Conservation (phyloP, 2,329 filamentous ascomycete species). For the Paraphoma chrysanthemicola region DNA sequence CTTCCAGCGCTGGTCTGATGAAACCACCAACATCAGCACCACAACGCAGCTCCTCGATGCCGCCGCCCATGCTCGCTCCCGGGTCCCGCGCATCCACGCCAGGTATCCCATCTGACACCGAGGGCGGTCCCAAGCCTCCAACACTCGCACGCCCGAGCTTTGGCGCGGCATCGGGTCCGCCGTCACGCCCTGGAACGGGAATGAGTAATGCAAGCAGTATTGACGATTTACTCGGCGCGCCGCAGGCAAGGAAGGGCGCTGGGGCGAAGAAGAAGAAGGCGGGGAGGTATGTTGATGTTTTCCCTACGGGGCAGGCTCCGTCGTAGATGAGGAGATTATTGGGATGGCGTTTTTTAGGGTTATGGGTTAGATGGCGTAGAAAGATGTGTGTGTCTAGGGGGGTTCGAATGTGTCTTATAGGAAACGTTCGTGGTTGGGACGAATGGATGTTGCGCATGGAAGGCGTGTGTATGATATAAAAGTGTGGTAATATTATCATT, state of each 20-base stretch:
- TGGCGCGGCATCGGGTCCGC: conserved; percentile 38
- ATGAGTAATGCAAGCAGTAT: conserved; percentile 94
- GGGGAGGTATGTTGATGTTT: conserved; percentile 93
- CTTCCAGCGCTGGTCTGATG: conserved; percentile 18
- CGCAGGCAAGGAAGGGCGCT: conserved; percentile 69
- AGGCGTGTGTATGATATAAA: background rate
- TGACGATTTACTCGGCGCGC: conserved; percentile 85
- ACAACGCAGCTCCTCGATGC: conserved; percentile 45
- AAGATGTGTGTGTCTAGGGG: background rate
- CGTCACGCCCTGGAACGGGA: conserved; percentile 69
- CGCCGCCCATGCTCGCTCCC: conserved; percentile 39
- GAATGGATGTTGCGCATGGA: background rate
- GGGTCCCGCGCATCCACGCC: conserved; percentile 42
- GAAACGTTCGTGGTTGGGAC: background rate
- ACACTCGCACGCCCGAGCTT: conserved; percentile 31
- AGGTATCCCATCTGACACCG: conserved; percentile 38
- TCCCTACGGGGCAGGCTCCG: conserved; percentile 54
- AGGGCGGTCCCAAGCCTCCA: conserved; percentile 34
- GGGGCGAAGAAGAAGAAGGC: conserved; percentile 74
- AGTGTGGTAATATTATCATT: background rate
- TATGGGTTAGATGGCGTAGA: background rate
- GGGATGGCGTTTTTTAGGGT: background rate
- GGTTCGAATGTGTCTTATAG: too few species aligned
- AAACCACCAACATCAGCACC: conserved; percentile 26
- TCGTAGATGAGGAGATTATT: background rate